phyloP scores from a whole-genome alignment of 495 filamentous ascomycete genomes.

The Bryoglossum gracile region DNA sequence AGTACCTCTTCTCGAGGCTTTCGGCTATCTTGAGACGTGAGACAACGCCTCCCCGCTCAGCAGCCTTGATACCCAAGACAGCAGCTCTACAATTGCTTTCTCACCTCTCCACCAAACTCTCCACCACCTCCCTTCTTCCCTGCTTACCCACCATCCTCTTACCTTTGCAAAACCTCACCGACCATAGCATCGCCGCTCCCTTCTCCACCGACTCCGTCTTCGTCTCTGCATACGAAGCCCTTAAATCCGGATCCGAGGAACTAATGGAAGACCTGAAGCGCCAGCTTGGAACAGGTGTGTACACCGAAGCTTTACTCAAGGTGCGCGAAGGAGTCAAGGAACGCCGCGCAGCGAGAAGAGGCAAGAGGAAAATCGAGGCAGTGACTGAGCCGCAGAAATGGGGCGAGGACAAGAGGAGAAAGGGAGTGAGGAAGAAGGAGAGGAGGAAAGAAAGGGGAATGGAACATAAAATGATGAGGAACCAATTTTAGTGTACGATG shows the following conservation, averaged over 20 bases:
- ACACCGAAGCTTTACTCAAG: constrained; percentile 56
- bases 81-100: constrained; percentile 65
- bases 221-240: constrained; percentile 54
- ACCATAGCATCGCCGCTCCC: constrained; percentile 62
- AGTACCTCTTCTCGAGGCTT: constrained; percentile 67
- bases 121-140: constrained; percentile 46
- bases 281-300: constrained; percentile 75
- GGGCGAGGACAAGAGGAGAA: constrained; percentile 73
- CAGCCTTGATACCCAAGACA: constrained; percentile 62
- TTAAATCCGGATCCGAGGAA: constrained; percentile 63
- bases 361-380: constrained; percentile 80
- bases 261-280: constrained; percentile 69
- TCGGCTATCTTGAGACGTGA: constrained; percentile 74
- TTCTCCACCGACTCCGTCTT: constrained; percentile 60
- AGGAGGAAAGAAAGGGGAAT: constrained; percentile 68
- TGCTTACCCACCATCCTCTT: constrained; percentile 62
- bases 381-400: constrained; percentile 72
- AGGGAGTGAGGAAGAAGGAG: constrained; percentile 76
- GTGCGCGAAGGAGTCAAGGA: constrained; percentile 62
- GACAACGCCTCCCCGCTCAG: constrained; percentile 50
- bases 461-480: constrained; percentile 62
- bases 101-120: constrained; percentile 50
- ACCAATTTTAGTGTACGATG: constrained; percentile 50
- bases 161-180: constrained; percentile 77
- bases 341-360: constrained; percentile 62